A percentile compares a stretch with the other conserved stretches of the same genome.
phyloP scores from a whole-genome alignment of 495 filamentous ascomycete genomes.

The Aspergillus campestris region DNA sequence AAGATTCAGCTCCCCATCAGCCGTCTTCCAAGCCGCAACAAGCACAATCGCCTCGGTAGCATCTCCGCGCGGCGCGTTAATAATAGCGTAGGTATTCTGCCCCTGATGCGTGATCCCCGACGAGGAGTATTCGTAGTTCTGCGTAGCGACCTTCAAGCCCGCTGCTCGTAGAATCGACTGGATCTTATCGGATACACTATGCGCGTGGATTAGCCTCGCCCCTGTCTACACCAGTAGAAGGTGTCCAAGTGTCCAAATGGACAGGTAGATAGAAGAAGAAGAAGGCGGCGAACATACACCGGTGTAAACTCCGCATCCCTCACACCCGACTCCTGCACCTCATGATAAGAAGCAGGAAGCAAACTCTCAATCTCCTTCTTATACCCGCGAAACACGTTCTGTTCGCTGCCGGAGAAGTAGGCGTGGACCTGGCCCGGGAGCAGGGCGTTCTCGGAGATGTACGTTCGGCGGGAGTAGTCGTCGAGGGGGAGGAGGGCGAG shows the following conservation, averaged over 20 bases:
- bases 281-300: conserved; percentile 24
- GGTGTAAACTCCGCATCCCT: conserved; percentile 32
- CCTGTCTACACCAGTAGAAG: no score
- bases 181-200: conserved; percentile 59
- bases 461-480: conserved; percentile 84
- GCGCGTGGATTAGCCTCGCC: no score
- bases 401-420: conserved; percentile 92
- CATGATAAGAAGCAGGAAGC: conserved; percentile 12
- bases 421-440: conserved; percentile 95
- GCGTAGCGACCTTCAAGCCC: conserved; percentile 77
- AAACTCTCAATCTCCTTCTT: conserved; percentile 65
- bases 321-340: conserved; percentile 6
- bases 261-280: no score
- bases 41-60: conserved; percentile 97
- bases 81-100: conserved; percentile 88
- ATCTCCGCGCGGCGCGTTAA: conserved; percentile 92
- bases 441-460: conserved; percentile 96
- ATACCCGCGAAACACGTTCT: conserved; percentile 90
- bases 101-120: conserved; percentile 66
- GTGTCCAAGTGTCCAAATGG: no score
- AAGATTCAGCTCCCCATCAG: conserved; percentile 68
- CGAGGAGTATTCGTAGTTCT: conserved; percentile 72
- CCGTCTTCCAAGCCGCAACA: conserved; percentile 80
- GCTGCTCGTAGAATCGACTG: conserved; percentile 64
- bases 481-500: conserved; percentile 87